These are phyloP conservation scores for Solanum boliviense DNA, from an alignment of 257 asterid genomes.

Conservation along the genomic window DNA sequence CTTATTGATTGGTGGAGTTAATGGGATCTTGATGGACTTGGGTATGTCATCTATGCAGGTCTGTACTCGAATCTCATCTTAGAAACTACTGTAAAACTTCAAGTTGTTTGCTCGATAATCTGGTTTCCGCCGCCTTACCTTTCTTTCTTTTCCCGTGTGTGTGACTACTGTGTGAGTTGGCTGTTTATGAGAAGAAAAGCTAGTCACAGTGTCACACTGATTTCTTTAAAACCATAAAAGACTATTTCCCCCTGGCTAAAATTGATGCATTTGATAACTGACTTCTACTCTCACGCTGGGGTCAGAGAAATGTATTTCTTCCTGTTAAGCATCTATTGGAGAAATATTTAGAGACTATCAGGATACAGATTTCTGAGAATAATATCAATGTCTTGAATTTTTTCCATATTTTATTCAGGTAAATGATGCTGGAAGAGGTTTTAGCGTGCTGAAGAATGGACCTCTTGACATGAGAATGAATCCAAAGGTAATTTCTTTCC, in stretches of 20 bases:
- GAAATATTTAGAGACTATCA: neutral
- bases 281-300: neutral
- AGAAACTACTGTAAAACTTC: neutral
- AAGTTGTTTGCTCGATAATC: neutral
- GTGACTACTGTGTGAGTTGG: neutral
- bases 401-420: conserved; percentile 34
- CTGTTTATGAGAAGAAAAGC: neutral
- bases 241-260: neutral
- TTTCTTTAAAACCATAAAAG: neutral
- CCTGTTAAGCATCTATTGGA: neutral
- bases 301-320: neutral
- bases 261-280: neutral
- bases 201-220: neutral
- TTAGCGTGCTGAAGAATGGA: conserved; percentile 80
- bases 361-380: neutral
- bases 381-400: neutral
- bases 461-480: conserved; percentile 99
- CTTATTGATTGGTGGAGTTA: conserved; percentile 33
- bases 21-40: conserved; percentile 90
- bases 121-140: neutral
- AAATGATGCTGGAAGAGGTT: conserved; percentile 79
- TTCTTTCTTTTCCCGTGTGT: neutral
- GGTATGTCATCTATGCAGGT: conserved; percentile 99
- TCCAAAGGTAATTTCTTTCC: conserved; percentile 56
- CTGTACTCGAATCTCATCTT: neutral